These are phyloP conservation scores for Dendrobium huoshanense DNA, from an alignment of 106 monocot species.

Conservation along the genomic window DNA sequence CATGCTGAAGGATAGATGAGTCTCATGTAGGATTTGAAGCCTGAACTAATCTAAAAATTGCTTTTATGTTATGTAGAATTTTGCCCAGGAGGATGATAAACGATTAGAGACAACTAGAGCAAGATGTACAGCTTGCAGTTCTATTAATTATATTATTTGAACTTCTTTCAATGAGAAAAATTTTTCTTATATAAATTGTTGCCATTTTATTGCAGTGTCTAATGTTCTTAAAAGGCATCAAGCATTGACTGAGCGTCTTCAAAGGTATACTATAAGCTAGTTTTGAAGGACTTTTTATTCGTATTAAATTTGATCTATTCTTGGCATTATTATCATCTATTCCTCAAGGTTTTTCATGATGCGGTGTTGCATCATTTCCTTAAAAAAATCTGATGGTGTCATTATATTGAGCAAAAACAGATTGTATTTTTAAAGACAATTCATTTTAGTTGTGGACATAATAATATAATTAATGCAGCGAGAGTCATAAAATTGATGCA, in stretches of 20 bases:
- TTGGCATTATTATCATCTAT: neutral
- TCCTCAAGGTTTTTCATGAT: neutral
- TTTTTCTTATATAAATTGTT: constrained; percentile 1
- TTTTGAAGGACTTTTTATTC: neutral
- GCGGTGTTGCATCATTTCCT: neutral
- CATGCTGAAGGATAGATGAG: neutral
- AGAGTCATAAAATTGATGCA: neutral
- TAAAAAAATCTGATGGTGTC: neutral
- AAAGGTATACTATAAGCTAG: constrained; percentile 36
- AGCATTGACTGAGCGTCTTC: constrained; percentile 62
- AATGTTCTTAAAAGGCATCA: constrained; percentile 82
- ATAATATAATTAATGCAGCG: too few relatives aligned
- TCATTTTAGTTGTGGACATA: neutral
- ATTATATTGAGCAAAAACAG: neutral
- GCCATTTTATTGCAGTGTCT: constrained; percentile 44
- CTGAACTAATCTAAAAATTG: neutral
- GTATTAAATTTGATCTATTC: neutral
- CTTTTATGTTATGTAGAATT: constrained; percentile 29
- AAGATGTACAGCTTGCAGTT: constrained; percentile 39
- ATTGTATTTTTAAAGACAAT: neutral
- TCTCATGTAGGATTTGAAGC: neutral
- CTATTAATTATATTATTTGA: neutral
- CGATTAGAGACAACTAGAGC: constrained; percentile 64
- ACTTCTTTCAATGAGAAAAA: neutral
- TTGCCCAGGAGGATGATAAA: constrained; percentile 49